Conservation (phyloP, 331 rosid species). For the Pyrus hybrid region DNA sequence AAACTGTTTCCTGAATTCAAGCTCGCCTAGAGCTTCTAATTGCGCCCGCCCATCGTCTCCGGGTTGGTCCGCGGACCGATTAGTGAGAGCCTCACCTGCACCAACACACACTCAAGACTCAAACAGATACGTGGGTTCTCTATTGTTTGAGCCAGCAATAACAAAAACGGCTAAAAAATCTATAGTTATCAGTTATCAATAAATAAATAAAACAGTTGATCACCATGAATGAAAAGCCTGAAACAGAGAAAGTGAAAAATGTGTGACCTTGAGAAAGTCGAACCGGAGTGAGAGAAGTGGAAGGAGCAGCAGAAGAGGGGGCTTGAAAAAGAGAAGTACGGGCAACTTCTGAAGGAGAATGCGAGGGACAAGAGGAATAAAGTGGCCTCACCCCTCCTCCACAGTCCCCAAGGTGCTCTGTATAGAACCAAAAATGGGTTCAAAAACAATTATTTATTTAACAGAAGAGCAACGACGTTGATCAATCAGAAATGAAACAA, state of each 20-base stretch:
- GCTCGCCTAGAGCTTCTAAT: constrained; percentile 57
- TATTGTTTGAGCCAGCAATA: too few species aligned
- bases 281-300: not conserved
- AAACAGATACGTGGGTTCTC: too few species aligned
- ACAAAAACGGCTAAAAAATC: not conserved
- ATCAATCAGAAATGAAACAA: not conserved
- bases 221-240: not conserved
- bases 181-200: not conserved
- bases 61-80: not conserved
- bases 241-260: not conserved
- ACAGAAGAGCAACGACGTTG: not conserved
- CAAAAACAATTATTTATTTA: not conserved
- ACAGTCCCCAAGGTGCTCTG: not conserved
- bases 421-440: not conserved
- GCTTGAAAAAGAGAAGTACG: not conserved
- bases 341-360: not conserved
- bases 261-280: not conserved
- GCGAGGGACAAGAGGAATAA: not conserved
- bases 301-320: not conserved
- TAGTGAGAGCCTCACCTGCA: too few species aligned
- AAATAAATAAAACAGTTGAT: not conserved
- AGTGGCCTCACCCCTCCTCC: not conserved
- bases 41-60: not conserved
- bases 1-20: constrained; percentile 65
- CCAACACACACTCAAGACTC: too few species aligned